These are phyloP conservation scores for Tetrastigma voinierianum DNA, from an alignment of 164 flowering plant genomes.

Conservation along the genomic window DNA sequence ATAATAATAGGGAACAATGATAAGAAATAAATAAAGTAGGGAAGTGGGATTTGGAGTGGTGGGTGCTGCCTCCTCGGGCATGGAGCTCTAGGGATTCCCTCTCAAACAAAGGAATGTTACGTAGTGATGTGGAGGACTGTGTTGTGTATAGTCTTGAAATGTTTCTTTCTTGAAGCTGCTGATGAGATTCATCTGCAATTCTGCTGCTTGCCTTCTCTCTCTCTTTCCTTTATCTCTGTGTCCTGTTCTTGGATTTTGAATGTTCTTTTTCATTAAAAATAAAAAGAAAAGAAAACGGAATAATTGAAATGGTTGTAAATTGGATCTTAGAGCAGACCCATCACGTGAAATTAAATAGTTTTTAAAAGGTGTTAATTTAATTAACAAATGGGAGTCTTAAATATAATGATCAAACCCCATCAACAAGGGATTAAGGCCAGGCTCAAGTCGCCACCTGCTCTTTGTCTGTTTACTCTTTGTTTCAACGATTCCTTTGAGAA, in stretches of 20 bases:
- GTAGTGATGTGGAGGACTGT: conserved; percentile 19
- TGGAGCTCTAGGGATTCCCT: conserved; percentile 57
- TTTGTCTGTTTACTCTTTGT: conserved; percentile 38
- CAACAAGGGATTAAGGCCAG: no score
- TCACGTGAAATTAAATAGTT: conserved; percentile 28
- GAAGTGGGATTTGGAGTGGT: conserved; percentile 52
- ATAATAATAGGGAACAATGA: neutral
- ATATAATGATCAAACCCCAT: conserved; percentile 9
- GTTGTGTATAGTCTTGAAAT: conserved; percentile 9
- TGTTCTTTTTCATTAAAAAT: conserved; percentile 3
- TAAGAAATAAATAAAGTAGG: conserved; percentile 5
- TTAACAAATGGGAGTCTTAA: neutral
- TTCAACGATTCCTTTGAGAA: conserved; percentile 27
- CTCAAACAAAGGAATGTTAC: conserved; percentile 48
- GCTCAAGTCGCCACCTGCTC: conserved; percentile 42
- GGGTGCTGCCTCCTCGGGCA: conserved; percentile 34
- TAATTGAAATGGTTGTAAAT: neutral
- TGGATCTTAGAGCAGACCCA: conserved; percentile 16
- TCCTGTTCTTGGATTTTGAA: conserved; percentile 35
- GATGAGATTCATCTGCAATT: conserved; percentile 40
- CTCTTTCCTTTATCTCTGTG: conserved; percentile 20
- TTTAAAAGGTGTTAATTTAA: no score
- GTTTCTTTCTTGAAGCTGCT: conserved; percentile 34
- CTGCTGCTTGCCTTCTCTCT: neutral
- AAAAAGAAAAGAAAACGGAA: neutral